Evolutionary conservation across 345 rosid genomes (phyloP).

Genomic region (Lenwebbia sp.): DNA sequence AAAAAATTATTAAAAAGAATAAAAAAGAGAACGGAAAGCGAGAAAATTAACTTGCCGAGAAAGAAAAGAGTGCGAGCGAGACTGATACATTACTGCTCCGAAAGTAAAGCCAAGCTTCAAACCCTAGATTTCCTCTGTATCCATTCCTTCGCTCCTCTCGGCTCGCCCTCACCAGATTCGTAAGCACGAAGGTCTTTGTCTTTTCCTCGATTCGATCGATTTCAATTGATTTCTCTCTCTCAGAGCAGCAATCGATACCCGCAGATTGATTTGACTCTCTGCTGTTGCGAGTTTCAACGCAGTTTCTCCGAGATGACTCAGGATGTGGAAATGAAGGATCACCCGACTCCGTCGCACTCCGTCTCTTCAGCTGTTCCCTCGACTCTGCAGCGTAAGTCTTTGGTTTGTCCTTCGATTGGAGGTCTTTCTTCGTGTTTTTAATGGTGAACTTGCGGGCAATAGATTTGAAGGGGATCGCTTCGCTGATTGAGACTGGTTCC

Average conservation of each 20-base stretch:
- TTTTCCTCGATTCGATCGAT: background rate
- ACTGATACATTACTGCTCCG: background rate
- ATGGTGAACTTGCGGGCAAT: background rate
- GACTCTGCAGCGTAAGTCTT: conserved; percentile 38
- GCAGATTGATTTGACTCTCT: background rate
- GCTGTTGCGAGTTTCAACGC: background rate
- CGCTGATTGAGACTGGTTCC: conserved; percentile 62
- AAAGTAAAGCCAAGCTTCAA: background rate
- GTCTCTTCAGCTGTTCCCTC: conserved; percentile 47
- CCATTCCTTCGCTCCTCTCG: background rate
- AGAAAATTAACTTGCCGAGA: conserved; percentile 17
- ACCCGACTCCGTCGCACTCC: conserved; percentile 43
- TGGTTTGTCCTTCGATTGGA: background rate
- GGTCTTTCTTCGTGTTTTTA: background rate
- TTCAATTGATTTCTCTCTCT: background rate
- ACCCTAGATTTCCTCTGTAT: background rate
- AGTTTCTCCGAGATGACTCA: conserved; percentile 41
- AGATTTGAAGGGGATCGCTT: conserved; percentile 76
- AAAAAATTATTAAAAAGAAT: too few species aligned
- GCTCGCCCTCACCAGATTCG: background rate
- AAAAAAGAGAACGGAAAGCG: background rate
- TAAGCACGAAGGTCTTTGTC: background rate
- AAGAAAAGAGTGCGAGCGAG: conserved; percentile 18
- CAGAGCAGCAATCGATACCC: background rate
- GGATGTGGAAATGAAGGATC: conserved; percentile 79